Conservation (phyloP, 2,329 filamentous ascomycete species). For the Aureobasidium lini region DNA sequence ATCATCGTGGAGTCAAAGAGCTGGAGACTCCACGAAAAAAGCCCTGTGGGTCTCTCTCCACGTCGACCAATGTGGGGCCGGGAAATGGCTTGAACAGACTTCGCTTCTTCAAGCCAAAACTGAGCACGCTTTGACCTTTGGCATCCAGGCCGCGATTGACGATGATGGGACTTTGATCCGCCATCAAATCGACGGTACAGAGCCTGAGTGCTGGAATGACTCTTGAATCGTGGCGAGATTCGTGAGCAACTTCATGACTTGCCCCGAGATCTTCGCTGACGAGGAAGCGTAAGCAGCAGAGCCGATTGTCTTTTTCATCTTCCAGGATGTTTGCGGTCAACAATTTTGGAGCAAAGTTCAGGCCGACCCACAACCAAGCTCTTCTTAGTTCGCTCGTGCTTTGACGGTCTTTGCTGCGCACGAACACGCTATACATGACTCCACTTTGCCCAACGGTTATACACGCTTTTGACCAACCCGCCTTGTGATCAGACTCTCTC, state of each 20-base stretch:
- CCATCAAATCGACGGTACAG: not conserved
- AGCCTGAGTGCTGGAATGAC: not conserved
- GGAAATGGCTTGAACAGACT: not conserved
- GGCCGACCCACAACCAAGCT: no score
- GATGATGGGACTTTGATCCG: not conserved
- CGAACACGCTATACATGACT: not conserved
- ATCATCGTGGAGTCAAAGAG: not conserved
- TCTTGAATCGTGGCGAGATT: not conserved
- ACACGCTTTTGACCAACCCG: not conserved
- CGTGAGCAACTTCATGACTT: no score
- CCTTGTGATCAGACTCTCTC: not conserved
- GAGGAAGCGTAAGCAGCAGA: no score
- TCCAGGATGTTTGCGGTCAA: no score
- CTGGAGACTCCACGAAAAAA: not conserved
- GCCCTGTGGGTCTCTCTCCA: not conserved
- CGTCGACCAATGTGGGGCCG: not conserved
- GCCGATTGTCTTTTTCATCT: no score
- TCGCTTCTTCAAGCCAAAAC: not conserved
- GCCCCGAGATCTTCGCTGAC: not conserved
- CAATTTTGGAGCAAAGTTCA: not conserved
- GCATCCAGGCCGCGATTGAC: not conserved
- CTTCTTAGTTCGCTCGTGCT: not conserved
- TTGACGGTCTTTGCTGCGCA: not conserved
- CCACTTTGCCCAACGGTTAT: not conserved
- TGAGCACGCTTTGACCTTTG: not conserved